Percentiles rank a stretch among this genome's conserved stretches.
Conservation (phyloP, 192 early-diverging fungal genomes). For the Linnemannia schmuckeri region DNA sequence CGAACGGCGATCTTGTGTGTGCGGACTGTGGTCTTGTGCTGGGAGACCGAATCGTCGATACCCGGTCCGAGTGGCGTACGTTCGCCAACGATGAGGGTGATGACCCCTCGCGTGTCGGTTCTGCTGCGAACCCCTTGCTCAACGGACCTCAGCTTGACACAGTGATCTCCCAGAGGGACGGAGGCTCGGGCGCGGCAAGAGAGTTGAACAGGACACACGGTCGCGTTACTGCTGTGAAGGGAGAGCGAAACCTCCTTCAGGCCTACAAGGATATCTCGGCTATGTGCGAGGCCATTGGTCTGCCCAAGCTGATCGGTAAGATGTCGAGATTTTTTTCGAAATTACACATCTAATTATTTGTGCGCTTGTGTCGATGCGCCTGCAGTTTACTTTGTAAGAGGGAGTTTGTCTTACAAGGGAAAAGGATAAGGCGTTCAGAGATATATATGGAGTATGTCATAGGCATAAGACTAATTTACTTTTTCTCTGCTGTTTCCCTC, state of each 20-base stretch:
- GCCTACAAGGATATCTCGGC: slow-evolving; percentile 83
- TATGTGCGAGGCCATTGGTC: slow-evolving; percentile 85
- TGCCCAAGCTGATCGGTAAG: slow-evolving; percentile 75
- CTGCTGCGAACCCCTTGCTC: slow-evolving; percentile 80
- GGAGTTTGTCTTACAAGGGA: neutral
- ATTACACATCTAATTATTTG: neutral
- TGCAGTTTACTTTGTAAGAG: neutral
- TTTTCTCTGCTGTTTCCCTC: neutral
- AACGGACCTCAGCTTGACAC: slow-evolving; percentile 88
- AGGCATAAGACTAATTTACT: neutral
- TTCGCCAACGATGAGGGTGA: slow-evolving; percentile 92
- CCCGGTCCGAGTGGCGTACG: slow-evolving; percentile 97
- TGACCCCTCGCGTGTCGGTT: slow-evolving; percentile 93
- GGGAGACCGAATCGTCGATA: slow-evolving; percentile 91
- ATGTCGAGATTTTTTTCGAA: neutral
- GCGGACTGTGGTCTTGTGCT: slow-evolving; percentile 91
- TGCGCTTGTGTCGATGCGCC: neutral
- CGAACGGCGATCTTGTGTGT: slow-evolving; percentile 90
- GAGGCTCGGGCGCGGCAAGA: slow-evolving; percentile 76
- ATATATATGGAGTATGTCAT: neutral
- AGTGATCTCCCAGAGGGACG: slow-evolving; percentile 81
- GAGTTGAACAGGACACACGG: slow-evolving; percentile 82
- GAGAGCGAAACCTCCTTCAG: slow-evolving; percentile 78
- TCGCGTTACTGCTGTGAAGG: slow-evolving; percentile 77
- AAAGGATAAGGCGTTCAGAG: neutral